These are phyloP conservation scores for Rosa chinensis DNA, from an alignment of 306 rosid species.

Conservation along the genomic window DNA sequence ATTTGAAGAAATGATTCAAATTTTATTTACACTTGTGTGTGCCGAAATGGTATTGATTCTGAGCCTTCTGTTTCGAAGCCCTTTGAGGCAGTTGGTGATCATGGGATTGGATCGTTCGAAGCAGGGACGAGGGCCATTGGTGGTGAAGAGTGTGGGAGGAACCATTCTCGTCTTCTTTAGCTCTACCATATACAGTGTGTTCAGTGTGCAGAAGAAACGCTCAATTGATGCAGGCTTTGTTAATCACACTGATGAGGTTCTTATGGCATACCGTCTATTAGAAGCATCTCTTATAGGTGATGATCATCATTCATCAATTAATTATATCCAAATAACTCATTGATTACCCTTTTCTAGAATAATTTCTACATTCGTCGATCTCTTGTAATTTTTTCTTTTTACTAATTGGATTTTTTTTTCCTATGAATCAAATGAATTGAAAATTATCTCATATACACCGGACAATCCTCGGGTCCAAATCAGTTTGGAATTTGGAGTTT, in stretches of 20 bases:
- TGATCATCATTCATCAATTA: not conserved
- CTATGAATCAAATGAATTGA: no score
- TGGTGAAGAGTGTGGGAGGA: slow-evolving; percentile 43
- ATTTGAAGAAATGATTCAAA: slow-evolving; percentile 43
- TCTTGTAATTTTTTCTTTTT: not conserved
- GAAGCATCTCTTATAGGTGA: slow-evolving; percentile 65
- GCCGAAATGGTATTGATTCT: slow-evolving; percentile 46
- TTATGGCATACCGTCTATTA: slow-evolving; percentile 40
- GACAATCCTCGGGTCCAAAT: no score
- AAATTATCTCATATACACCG: not conserved
- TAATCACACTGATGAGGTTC: slow-evolving; percentile 63
- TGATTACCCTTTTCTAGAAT: no score
- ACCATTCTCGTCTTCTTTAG: slow-evolving; percentile 49
- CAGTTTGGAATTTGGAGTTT: not conserved
- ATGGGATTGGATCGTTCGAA: slow-evolving; percentile 37
- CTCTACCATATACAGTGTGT: slow-evolving; percentile 38
- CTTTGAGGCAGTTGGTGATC: slow-evolving; percentile 45
- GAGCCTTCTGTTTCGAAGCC: slow-evolving; percentile 48
- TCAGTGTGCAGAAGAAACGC: slow-evolving; percentile 37
- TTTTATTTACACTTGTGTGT: slow-evolving; percentile 37
- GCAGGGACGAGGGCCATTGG: no score
- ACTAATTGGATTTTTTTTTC: not conserved
- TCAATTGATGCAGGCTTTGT: slow-evolving; percentile 39
- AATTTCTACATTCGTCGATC: not conserved
- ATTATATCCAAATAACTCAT: not conserved